Conservation (phyloP, 306 rosid genomes). For the Arachis stenosperma region DNA sequence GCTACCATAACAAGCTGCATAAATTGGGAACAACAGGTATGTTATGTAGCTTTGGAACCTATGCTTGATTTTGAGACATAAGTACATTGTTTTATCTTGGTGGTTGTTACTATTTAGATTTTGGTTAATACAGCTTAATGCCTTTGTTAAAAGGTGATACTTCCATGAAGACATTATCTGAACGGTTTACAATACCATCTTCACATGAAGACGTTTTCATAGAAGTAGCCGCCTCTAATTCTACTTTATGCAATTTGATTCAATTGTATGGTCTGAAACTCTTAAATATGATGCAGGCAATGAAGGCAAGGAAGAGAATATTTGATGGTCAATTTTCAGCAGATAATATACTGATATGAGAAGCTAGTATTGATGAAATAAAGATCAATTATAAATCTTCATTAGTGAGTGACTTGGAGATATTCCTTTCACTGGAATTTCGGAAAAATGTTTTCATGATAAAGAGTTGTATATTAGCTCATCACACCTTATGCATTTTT, state of each 20-base stretch:
- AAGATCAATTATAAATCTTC: not conserved
- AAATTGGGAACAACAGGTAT: conserved; percentile 67
- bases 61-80: conserved; percentile 12
- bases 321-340: conserved; percentile 36
- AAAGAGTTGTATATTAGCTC: too few species aligned
- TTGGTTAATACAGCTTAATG: not conserved
- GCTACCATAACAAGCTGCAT: conserved; percentile 47
- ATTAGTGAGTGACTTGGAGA: not conserved
- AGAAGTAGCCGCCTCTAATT: too few species aligned
- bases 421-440: not conserved
- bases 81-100: not conserved
- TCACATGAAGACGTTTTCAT: too few species aligned
- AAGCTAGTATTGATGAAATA: not conserved
- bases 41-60: conserved; percentile 11
- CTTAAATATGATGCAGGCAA: conserved; percentile 40
- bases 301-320: conserved; percentile 49
- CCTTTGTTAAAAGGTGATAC: not conserved
- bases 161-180: too few species aligned
- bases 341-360: conserved; percentile 24
- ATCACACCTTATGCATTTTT: too few species aligned
- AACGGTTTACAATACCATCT: too few species aligned
- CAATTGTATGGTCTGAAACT: conserved; percentile 1
- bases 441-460: too few species aligned
- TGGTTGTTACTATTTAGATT: not conserved
- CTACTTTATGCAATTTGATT: not conserved